These are phyloP conservation scores for Penicillium samsonianum DNA, from an alignment of 495 filamentous ascomycete genomes.

Conservation along the genomic window DNA sequence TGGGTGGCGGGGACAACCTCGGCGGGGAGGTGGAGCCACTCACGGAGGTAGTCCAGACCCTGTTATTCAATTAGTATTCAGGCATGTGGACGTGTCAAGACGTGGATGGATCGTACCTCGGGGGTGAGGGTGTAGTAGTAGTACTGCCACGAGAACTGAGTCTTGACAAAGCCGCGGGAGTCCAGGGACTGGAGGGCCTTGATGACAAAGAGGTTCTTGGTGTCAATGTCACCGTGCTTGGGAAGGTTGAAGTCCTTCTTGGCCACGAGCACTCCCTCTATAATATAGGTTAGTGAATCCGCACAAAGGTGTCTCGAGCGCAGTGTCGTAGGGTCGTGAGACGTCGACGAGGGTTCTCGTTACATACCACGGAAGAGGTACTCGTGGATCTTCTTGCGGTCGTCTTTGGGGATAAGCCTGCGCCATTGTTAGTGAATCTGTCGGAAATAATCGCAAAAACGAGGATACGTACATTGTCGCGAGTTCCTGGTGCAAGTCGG, in stretches of 20 bases:
- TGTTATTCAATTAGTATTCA: slow-evolving; percentile 14
- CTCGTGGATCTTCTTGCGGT: slow-evolving; percentile 99
- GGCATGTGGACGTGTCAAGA: background rate
- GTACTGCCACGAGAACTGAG: slow-evolving; percentile 99
- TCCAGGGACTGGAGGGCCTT: slow-evolving; percentile 97
- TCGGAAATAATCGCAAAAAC: slow-evolving; percentile 2
- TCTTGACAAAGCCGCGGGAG: slow-evolving; percentile 98
- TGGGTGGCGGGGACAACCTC: slow-evolving; percentile 99
- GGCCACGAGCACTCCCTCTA: slow-evolving; percentile 97
- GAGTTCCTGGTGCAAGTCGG: slow-evolving; percentile 60
- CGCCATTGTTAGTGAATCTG: slow-evolving; percentile 26
- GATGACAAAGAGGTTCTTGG: slow-evolving; percentile 98
- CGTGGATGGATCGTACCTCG: slow-evolving; percentile 50
- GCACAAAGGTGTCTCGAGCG: slow-evolving; percentile 10
- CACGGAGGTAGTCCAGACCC: slow-evolving; percentile 99
- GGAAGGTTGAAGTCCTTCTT: slow-evolving; percentile 97
- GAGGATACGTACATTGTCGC: slow-evolving; percentile 53
- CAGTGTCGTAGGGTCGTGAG: slow-evolving; percentile 2
- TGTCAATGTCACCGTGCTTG: slow-evolving; percentile 93
- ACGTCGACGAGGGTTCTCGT: slow-evolving; percentile 24
- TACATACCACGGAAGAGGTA: slow-evolving; percentile 95
- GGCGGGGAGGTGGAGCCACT: slow-evolving; percentile 99
- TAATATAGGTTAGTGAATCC: slow-evolving; percentile 24
- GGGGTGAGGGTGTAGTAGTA: slow-evolving; percentile 99
- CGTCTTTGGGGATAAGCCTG: slow-evolving; percentile 98